A percentile compares a stretch with the other conserved stretches of the same genome.
phyloP scores from a whole-genome alignment of 768 basidiomycete genomes.

The Sutorius australiensis region DNA sequence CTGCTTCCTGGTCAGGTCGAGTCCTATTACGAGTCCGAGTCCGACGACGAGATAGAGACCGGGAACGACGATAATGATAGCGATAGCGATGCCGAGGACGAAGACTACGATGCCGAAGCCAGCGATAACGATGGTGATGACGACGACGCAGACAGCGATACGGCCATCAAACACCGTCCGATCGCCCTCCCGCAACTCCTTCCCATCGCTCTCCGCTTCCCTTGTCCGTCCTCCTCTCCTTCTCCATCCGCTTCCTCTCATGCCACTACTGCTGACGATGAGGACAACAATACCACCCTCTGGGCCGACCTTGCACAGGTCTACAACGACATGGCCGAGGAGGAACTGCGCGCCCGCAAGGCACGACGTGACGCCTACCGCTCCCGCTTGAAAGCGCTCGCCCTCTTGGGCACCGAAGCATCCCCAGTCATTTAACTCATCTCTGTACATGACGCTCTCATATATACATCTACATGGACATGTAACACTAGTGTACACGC shows the following conservation, averaged over 20 bases:
- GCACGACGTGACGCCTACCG: conserved; percentile 8
- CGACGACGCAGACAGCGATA: not conserved
- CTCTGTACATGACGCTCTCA: not conserved
- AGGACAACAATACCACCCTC: not conserved
- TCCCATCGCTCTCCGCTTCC: not conserved
- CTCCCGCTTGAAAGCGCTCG: conserved; percentile 9
- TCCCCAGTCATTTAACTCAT: not conserved
- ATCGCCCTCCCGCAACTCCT: conserved; percentile 9
- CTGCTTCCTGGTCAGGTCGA: not conserved
- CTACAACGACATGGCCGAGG: not conserved
- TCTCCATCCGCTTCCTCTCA: not conserved
- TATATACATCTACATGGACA: not conserved
- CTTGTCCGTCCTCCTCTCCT: not conserved
- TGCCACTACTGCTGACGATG: no score
- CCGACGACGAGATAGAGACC: not conserved
- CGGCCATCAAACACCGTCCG: not conserved
- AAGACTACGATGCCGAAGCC: not conserved
- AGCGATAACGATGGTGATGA: not conserved
- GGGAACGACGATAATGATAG: not conserved
- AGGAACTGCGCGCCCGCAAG: conserved; percentile 9
- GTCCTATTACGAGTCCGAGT: not conserved
- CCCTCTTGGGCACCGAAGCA: conserved; percentile 4
- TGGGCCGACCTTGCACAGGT: not conserved
- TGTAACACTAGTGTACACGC: not conserved
- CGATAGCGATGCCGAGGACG: no score